Conservation (phyloP, 1,284 basidiomycete species). For the Fomitopsis schrenkii region DNA sequence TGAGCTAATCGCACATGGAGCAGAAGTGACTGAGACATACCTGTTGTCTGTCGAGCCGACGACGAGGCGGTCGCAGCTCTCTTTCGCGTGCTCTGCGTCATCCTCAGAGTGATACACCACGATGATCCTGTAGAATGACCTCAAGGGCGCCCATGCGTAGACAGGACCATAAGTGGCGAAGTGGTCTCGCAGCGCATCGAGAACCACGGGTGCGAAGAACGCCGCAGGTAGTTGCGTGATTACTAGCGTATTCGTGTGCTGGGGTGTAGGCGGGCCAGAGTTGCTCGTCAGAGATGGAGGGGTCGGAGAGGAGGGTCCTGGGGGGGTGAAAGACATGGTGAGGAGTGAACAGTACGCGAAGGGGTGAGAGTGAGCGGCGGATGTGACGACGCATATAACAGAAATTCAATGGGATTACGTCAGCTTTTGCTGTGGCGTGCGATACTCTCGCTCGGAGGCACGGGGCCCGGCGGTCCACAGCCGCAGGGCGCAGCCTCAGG, state of each 20-base stretch:
- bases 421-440: background rate
- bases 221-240: constrained; percentile 29
- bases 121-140: constrained; percentile 77
- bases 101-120: constrained; percentile 70
- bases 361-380: background rate
- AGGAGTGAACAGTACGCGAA: background rate
- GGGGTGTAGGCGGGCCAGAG: constrained; percentile 19
- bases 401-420: background rate
- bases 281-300: constrained; percentile 18
- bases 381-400: background rate
- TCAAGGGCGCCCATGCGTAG: constrained; percentile 83
- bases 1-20: constrained; percentile 8
- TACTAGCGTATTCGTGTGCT: constrained; percentile 33
- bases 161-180: constrained; percentile 75
- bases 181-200: constrained; percentile 63
- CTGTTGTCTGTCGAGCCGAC: constrained; percentile 46
- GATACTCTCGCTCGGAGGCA: too few species aligned
- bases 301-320: constrained; percentile 13
- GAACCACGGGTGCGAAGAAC: constrained; percentile 66
- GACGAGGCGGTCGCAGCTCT: constrained; percentile 55
- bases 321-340: constrained; percentile 5
- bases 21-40: constrained; percentile 33
- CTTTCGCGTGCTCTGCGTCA: constrained; percentile 63
- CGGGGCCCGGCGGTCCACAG: too few species aligned
- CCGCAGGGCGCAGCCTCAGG: too few species aligned